A percentile compares a stretch with the other conserved stretches of the same genome.
Evolutionary conservation across 768 basidiomycete genomes (phyloP).

Genomic region (Cystofilobasidium capitatum): DNA sequence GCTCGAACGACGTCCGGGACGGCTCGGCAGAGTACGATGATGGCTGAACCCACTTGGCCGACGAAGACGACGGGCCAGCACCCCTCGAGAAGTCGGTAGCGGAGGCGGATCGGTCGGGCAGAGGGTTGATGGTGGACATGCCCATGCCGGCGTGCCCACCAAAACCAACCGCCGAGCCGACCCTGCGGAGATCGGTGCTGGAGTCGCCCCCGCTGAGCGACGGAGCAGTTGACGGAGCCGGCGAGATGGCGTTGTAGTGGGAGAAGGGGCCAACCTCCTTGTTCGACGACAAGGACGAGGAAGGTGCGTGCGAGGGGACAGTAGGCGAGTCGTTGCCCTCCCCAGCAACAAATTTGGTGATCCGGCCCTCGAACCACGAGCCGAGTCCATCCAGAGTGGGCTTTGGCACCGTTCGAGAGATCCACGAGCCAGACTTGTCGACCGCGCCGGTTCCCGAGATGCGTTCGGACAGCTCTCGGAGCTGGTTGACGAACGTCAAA

Average conservation of each 20-base stretch:
- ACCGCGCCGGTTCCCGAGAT: constrained; percentile 60
- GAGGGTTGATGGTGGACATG: no score
- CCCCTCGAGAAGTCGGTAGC: no score
- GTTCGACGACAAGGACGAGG: neutral
- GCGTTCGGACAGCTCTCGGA: constrained; percentile 69
- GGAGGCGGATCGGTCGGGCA: no score
- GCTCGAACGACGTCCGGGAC: no score
- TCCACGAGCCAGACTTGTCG: constrained; percentile 78
- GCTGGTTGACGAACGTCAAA: constrained; percentile 54
- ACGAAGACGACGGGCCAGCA: no score
- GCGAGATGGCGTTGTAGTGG: constrained; percentile 85
- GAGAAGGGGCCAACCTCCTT: constrained; percentile 67
- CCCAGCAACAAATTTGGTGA: constrained; percentile 91
- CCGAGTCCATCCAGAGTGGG: constrained; percentile 87
- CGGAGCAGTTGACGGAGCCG: constrained; percentile 44
- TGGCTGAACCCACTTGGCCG: no score
- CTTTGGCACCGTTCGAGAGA: constrained; percentile 70
- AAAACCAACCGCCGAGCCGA: no score
- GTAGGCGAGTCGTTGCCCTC: constrained; percentile 45
- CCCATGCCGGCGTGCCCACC: no score
- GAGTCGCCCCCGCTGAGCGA: no score
- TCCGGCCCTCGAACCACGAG: constrained; percentile 79
- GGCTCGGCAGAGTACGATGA: no score
- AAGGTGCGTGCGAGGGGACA: neutral
- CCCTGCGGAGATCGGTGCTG: no score